These are phyloP conservation scores for Cladosporium cucumerinum DNA, from an alignment of 2,329 filamentous ascomycete genomes.

Conservation along the genomic window DNA sequence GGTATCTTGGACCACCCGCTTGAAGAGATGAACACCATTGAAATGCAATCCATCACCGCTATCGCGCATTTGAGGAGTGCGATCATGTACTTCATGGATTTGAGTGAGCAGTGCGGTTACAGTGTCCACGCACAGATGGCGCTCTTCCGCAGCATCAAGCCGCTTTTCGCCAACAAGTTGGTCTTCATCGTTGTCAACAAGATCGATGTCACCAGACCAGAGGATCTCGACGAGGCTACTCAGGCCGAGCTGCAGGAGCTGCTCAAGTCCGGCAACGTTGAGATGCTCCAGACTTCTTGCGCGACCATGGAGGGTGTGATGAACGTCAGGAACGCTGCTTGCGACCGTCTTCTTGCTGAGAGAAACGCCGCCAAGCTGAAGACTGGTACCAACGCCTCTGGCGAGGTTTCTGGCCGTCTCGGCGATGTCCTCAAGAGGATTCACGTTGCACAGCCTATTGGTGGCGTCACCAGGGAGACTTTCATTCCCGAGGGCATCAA, in stretches of 20 bases:
- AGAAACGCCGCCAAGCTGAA: constrained; percentile 95
- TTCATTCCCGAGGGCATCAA: constrained; percentile 86
- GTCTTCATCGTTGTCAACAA: constrained; percentile 98
- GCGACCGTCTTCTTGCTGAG: constrained; percentile 87
- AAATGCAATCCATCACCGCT: constrained; percentile 98
- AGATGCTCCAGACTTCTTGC: constrained; percentile 90
- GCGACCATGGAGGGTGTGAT: constrained; percentile 93
- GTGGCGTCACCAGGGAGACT: constrained; percentile 71
- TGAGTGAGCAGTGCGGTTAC: constrained; percentile 95
- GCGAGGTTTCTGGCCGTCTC: constrained; percentile 73
- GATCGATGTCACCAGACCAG: constrained; percentile 84
- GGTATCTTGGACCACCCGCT: constrained; percentile 96
- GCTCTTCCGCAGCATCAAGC: constrained; percentile 94
- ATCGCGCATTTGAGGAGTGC: constrained; percentile 95
- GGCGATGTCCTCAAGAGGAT: constrained; percentile 91
- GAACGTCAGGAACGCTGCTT: constrained; percentile 90
- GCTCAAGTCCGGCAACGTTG: constrained; percentile 82
- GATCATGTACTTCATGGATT: constrained; percentile 97
- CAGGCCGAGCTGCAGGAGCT: constrained; percentile 75
- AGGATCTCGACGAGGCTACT: constrained; percentile 77
- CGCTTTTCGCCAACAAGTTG: constrained; percentile 93
- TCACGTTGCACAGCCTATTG: constrained; percentile 92
- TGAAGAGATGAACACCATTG: constrained; percentile 99
- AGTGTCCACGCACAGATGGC: constrained; percentile 88
- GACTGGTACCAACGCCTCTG: constrained; percentile 72